Evolutionary conservation across 2,329 filamentous ascomycete genomes (phyloP), one percentile per base, ranked within the genome.

Genomic region (Trichoderma hamatum): DNA sequence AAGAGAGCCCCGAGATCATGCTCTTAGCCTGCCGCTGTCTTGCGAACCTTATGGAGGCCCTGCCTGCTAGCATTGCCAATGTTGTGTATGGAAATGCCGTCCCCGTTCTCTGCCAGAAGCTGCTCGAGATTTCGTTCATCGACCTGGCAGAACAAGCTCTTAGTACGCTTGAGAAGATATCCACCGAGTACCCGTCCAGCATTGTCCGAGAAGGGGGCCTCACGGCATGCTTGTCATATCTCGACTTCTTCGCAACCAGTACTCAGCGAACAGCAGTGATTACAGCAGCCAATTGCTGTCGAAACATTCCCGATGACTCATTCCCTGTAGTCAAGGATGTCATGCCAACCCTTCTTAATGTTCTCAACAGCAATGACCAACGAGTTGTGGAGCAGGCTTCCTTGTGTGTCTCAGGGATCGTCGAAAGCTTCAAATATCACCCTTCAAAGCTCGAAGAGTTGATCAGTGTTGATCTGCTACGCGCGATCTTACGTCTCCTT

Each of bases 51-150:
- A 99, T 99, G 96, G 96, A 99, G 79, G 96, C 95, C 30, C 83
- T 99, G 34, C 94, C 96, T 24, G 90, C 93, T 39, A 95, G 95
- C 69, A 96, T 96, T 60, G 92, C 94, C 14, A 97, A 97, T 77
- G 94, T 99, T 16, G 96, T 98, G 4, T 98, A 98, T 77, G 95
- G 94, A n/a, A 93, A 94, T 61, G 96, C 96, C 39, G 96, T 99
- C 5, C 94, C 96, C 2, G 90, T 99, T 14, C 84, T 99, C 30
- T 98, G 96, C 81, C 92, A 95, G 77, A 99, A 98, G 80, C 85
- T 99, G 34, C 85, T 98, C 70, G 94, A 98, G 80, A 98, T 98
- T 56, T 91, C 95, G 71, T 99, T 95, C 79, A 99, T 99, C 78
- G 96, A 99, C 79, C 85, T 99, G 66, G 96, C 96, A 46, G 96